phyloP scores from a whole-genome alignment of 192 early-diverging fungal species.

The Coemansia sp. region DNA sequence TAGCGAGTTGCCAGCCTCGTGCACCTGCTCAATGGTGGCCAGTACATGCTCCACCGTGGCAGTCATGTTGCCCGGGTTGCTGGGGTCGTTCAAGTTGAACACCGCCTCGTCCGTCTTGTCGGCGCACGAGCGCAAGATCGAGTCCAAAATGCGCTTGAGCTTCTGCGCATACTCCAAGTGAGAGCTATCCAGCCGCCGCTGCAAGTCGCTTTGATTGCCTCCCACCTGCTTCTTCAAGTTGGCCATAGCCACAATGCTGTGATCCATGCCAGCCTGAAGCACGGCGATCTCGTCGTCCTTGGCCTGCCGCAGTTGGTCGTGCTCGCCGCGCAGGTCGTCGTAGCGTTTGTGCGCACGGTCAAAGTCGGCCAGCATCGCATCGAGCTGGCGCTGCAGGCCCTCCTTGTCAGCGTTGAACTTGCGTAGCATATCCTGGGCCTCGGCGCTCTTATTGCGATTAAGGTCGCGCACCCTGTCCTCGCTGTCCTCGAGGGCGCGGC shows the following conservation, averaged over 20 bases:
- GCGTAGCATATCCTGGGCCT: conserved; percentile 78
- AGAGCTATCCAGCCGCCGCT: conserved; percentile 68
- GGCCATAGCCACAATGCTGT: conserved; percentile 75
- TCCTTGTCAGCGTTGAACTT: conserved; percentile 84
- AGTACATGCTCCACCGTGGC: conserved; percentile 91
- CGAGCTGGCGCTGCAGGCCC: conserved; percentile 71
- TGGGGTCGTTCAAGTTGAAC: conserved; percentile 82
- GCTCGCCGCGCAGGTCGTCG: conserved; percentile 45
- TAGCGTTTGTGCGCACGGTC: conserved; percentile 49
- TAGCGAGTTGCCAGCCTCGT: conserved; percentile 68
- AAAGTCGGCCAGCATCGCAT: conserved; percentile 33
- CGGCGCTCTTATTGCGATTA: conserved; percentile 76
- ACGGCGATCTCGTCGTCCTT: conserved; percentile 84
- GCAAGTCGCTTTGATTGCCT: conserved; percentile 58
- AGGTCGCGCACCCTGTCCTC: conserved; percentile 78
- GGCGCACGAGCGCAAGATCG: conserved; percentile 84
- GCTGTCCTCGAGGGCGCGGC: conserved; percentile 78
- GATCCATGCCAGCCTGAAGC: conserved; percentile 80
- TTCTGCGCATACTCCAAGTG: conserved; percentile 65
- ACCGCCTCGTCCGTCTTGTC: conserved; percentile 88
- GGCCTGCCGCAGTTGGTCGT: conserved; percentile 34
- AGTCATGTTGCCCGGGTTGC: conserved; percentile 82
- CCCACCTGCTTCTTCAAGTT: conserved; percentile 63
- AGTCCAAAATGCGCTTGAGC: conserved; percentile 80
- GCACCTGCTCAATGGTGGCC: conserved; percentile 87